Conservation (phyloP, 2,329 filamentous ascomycete species). For the Dactylellina leptospora region DNA sequence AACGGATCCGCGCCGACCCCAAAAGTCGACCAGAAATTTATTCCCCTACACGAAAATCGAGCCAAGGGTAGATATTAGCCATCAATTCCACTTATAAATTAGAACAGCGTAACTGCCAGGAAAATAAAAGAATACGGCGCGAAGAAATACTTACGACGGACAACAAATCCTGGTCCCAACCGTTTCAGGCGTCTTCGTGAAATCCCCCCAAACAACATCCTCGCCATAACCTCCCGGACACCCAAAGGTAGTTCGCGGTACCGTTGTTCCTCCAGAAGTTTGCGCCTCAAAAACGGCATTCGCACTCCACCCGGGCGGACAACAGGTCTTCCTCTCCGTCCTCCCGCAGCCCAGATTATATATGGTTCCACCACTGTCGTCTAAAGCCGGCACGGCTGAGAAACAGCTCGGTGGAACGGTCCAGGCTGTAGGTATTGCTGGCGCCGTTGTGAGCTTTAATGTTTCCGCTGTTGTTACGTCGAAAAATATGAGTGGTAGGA, state of each 20-base stretch:
- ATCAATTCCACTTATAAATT: too few relatives aligned
- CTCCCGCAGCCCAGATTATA: slow-evolving; percentile 40
- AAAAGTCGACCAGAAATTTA: slow-evolving; percentile 30
- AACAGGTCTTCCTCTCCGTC: slow-evolving; percentile 22
- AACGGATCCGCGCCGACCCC: slow-evolving; percentile 14
- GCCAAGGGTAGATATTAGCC: too few relatives aligned
- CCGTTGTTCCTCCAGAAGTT: neutral
- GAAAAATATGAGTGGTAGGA: neutral
- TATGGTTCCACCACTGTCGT: slow-evolving; percentile 21
- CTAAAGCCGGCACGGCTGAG: neutral
- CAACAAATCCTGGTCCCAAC: slow-evolving; percentile 30
- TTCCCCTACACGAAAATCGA: slow-evolving; percentile 8
- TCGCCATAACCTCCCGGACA: slow-evolving; percentile 41
- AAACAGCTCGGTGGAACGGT: slow-evolving; percentile 23
- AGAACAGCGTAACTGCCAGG: too few relatives aligned
- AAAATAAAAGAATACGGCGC: neutral
- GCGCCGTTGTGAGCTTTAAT: slow-evolving; percentile 20
- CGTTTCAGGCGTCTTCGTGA: slow-evolving; percentile 1
- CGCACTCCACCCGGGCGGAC: slow-evolving; percentile 19
- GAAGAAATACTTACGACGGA: slow-evolving; percentile 20
- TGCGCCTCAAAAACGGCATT: slow-evolving; percentile 15
- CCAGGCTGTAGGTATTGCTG: slow-evolving; percentile 36
- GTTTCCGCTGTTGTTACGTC: neutral
- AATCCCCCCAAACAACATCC: slow-evolving; percentile 15
- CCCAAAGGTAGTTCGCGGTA: neutral